Evolutionary conservation across 1,284 basidiomycete genomes (phyloP), one percentile per base, ranked within the genome.

Genomic region (Anthracocystis panici-leucophaei): DNA sequence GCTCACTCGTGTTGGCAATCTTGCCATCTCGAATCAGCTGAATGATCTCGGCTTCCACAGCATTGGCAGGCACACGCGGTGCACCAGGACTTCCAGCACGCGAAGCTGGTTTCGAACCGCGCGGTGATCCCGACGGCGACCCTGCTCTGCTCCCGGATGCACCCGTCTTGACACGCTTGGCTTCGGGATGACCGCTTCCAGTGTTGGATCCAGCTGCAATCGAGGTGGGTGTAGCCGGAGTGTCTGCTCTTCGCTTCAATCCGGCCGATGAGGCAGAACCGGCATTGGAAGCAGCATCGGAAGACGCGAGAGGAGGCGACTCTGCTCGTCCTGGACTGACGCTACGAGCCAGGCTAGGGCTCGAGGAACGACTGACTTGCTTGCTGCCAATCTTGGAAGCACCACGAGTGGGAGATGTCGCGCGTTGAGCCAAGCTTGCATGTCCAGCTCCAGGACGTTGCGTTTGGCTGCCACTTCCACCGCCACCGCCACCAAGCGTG

Each of bases 11-110:
- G 45, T 66, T 78, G 27, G 71, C 64, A 14, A 81, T 71, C 55
- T 65, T 75, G 46, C 76, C 72, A 3, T 78, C 65, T 11, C 75
- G 67, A 20, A 83, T 68, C 3, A 82, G 74, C 42, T 77, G 67
- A 38, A 77, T 78, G 54, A 83, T 72, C 52, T 82, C 78, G 5
- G 66, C 50, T 44, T 83, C 81, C 12, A 83, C 77, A 18, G 77
- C 72, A 29, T 66, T 76, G 14, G 65, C 74, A 48, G 63, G 61
- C 18, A 62, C 51, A 27, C 65, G 68, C 20, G 72, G 60, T 4
- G 67, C 72, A 35, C 67, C 72, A 4, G 75, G 75, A 20, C 67
- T 72, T 3, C 65, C 71, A 3, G 71, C 75, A 20, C 75, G 71
- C 33, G 75, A 78, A 16, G 48, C 66, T 2, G 55, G 52, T 21